Base-by-base conservation (phyloP, 2,329 filamentous ascomycete species). In the Polytolypa hystricis region DNA sequence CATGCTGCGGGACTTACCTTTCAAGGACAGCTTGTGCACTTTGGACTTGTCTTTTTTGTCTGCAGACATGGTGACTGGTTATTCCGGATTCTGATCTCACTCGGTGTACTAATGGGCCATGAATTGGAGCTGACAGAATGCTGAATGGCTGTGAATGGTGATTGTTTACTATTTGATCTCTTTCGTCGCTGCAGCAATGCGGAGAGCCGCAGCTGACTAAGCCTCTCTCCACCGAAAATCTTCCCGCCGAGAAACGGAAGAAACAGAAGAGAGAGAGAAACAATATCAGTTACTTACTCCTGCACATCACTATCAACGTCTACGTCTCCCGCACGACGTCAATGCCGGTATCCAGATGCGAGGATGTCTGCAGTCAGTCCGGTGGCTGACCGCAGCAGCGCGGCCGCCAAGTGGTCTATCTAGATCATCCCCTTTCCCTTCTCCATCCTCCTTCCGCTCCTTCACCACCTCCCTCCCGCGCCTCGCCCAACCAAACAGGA, bases 11-110 rank as follows among this genome's bases (percentile, higher is more conserved):
- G n/a, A 34, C 46, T 39, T 41, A 64, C 62, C 61, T 54, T 61
- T 62, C 36, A 95, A 71, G 25, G 87, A 84, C 44, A 98, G 75
- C 70, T 94, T 96, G 69, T 98, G 91, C 42, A 86, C 78, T 64
- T 95, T 94, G 49, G 84, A 84, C 54, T 86, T 86, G 53, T 77
- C 73, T 46, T 71, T 72, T 42, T 69, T 55, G 14, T n/a, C n/a
- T 5, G 64, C 58, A 9, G 66, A 58, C 62, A 66, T 65, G 18
- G 33, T 53, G 49, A 34, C 15, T 26, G 21, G n/a, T n/a, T n/a
- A n/a, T n/a, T n/a, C n/a, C n/a, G n/a, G n/a, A n/a, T n/a, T n/a
- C n/a, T n/a, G n/a, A n/a, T n/a, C n/a, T n/a, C n/a, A n/a, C n/a
- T n/a, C n/a, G n/a, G n/a, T n/a, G n/a, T n/a, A n/a, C n/a, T n/a